Evolutionary conservation across 345 rosid genomes (phyloP), one percentile per base, ranked within the genome.

Genomic region (Murraya koenigii): DNA sequence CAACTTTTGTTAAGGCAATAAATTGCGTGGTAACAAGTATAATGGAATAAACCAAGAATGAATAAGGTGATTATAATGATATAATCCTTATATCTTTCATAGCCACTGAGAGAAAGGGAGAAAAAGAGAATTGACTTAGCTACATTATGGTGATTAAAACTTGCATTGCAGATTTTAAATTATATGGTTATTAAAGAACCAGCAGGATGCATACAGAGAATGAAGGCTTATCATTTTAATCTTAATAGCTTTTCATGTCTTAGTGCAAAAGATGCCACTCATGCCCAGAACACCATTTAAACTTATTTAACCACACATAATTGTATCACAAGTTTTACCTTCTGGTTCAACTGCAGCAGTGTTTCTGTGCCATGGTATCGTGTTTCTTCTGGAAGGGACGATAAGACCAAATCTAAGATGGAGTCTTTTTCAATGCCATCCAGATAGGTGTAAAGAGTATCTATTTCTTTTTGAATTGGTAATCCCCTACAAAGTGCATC

Each of bases 321-420:
- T 20, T 30, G 56, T 1, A 7, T 55, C 55, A 78, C 28, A 47
- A 74, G 69, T 82, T 44, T 80, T 84, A 83, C 98, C 97, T 88
- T 93, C 79, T 93, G 91, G 75, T 89, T 97, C 81, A 97, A 80
- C 81, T 89, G 92, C 84, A 90, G 82, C 33, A 83, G 20, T 30
- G 94, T 90, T 80, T 93, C 93, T 26, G 96, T 88, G 54, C 99
- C 98, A 83, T 58, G 85, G 71, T 71, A 81, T 70, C 90, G 82
- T 68, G 93, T 87, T 87, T 94, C 99, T 80, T 94, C 94, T 1
- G 98, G 99, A 81, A 97, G 93, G 76, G 97, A 91, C 55, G 93
- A 88, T 63, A 96, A 79, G 61, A 96, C 97, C 88, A 94, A 83
- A 80, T 86, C 94, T 76, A 94, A 77, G 64, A 89, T 82, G 5